Conservation (phyloP, 2,329 filamentous ascomycete species). For the Uncinocarpus reesii region DNA sequence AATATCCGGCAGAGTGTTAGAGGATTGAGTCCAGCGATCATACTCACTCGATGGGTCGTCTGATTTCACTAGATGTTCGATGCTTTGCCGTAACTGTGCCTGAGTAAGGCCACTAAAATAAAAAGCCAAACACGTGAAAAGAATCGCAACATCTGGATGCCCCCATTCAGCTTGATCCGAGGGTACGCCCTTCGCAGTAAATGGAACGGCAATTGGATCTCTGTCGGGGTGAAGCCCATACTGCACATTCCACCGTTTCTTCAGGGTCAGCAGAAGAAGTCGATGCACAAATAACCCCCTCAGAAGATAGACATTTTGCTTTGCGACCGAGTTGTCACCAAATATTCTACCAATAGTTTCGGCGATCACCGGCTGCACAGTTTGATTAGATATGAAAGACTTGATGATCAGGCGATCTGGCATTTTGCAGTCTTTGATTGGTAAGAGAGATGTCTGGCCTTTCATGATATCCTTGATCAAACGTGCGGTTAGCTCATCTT, state of each 20-base stretch:
- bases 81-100: conserved; percentile 40
- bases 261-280: conserved; percentile 45
- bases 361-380: neutral
- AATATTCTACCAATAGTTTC: conserved; percentile 7
- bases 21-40: conserved; percentile 25
- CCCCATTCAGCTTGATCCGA: conserved; percentile 50
- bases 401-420: conserved; percentile 8
- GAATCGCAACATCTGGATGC: conserved; percentile 50
- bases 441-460: conserved; percentile 24
- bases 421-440: conserved; percentile 15
- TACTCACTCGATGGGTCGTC: conserved; percentile 47
- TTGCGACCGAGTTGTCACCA: conserved; percentile 10
- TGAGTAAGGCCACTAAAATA: conserved; percentile 48
- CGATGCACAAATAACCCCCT: conserved; percentile 46
- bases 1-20: conserved; percentile 24
- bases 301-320: conserved; percentile 18
- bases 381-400: conserved; percentile 11
- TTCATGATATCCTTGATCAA: conserved; percentile 36
- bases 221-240: conserved; percentile 47
- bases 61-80: conserved; percentile 41
- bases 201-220: conserved; percentile 48
- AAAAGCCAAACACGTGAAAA: conserved; percentile 47
- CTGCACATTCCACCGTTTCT: conserved; percentile 56
- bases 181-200: conserved; percentile 49
- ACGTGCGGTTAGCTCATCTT: conserved; percentile 35